phyloP scores from a whole-genome alignment of 2,329 filamentous ascomycete species.

The Neofusicoccum kwambonambiense region DNA sequence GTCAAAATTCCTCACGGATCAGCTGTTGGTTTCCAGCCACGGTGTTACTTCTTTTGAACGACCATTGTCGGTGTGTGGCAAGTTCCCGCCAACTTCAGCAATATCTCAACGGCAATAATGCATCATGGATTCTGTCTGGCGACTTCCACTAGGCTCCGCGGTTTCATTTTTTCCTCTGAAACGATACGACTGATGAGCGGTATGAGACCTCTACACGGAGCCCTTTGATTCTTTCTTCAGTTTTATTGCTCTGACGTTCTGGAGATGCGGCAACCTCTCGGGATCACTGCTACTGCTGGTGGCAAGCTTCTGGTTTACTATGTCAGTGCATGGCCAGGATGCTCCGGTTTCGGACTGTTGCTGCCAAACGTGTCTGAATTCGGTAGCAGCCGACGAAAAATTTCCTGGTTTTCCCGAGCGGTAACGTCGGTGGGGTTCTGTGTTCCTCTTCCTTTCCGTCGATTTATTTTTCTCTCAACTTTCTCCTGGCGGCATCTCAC shows the following conservation, averaged over 20 bases:
- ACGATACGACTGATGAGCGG: constrained; percentile 1
- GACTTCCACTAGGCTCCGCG: background rate
- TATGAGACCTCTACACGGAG: background rate
- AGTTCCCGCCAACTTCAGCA: background rate
- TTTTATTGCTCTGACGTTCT: background rate
- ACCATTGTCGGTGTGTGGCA: background rate
- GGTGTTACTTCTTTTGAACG: too few species aligned
- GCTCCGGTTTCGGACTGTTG: background rate
- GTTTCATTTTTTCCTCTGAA: background rate
- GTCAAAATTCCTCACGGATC: background rate
- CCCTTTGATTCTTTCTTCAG: background rate
- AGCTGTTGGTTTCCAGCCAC: background rate
- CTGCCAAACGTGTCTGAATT: background rate
- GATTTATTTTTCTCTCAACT: background rate
- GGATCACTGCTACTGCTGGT: background rate
- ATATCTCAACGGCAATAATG: background rate
- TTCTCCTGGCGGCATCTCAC: constrained; percentile 11
- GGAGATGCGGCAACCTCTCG: background rate
- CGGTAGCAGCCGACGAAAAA: background rate
- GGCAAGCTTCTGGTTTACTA: background rate
- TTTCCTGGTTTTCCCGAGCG: background rate
- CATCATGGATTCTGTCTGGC: background rate
- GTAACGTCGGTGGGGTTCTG: background rate
- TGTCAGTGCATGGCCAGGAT: background rate
- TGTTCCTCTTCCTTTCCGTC: background rate